phyloP scores from a whole-genome alignment of 2,329 filamentous ascomycete species.

The Colletotrichum chrysophilum region DNA sequence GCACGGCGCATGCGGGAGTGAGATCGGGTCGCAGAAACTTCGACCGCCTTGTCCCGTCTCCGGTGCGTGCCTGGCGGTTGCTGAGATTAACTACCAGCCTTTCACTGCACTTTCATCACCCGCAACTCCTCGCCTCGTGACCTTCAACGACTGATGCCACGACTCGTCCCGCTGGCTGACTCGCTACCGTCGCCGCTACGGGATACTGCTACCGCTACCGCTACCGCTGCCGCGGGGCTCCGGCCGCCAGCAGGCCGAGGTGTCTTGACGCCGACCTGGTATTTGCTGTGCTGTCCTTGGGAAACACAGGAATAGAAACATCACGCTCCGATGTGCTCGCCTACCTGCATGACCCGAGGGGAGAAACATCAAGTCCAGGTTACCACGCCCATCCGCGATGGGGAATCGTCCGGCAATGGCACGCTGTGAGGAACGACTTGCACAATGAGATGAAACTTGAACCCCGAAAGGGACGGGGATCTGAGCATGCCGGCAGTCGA shows the following conservation, averaged over 20 bases:
- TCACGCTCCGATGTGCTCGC: neutral
- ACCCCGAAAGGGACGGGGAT: constrained; percentile 10
- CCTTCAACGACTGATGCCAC: neutral
- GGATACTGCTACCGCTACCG: neutral
- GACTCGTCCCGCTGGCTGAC: neutral
- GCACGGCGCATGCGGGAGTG: constrained; percentile 19
- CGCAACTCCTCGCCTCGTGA: neutral
- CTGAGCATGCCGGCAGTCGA: constrained; percentile 18
- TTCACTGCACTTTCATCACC: neutral
- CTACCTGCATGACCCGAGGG: neutral
- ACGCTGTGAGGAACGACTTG: constrained; percentile 17
- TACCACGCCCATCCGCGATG: neutral
- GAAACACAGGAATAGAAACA: constrained; percentile 20
- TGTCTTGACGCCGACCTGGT: constrained; percentile 4
- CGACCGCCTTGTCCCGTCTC: constrained; percentile 3
- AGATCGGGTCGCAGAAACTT: constrained; percentile 22
- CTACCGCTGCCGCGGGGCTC: neutral
- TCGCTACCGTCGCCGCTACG: neutral
- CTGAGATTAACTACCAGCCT: constrained; percentile 17
- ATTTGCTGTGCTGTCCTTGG: neutral
- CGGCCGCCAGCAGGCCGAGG: constrained; percentile 2
- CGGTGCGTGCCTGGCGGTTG: constrained; percentile 10
- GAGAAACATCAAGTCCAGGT: constrained; percentile 9
- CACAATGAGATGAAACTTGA: constrained; percentile 20
- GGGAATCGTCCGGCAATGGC: constrained; percentile 17